A percentile compares a stretch with the other conserved stretches of the same genome.
Conservation (phyloP, 192 early-diverging fungal genomes). For the Helicostylum pulchrum region DNA sequence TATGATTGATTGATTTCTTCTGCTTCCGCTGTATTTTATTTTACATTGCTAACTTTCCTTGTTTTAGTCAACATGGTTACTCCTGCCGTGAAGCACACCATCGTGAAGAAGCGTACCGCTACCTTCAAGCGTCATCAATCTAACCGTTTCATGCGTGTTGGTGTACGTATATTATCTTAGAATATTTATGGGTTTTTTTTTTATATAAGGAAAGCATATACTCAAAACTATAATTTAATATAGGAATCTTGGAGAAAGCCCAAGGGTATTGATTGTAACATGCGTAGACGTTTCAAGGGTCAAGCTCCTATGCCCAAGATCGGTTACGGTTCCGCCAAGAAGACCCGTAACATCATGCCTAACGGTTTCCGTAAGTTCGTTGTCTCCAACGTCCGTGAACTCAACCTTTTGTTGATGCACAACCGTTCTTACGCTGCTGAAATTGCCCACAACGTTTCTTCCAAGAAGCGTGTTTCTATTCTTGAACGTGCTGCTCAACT, state of each 20-base stretch:
- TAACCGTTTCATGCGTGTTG: conserved; percentile 96
- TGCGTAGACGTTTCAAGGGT: conserved; percentile 98
- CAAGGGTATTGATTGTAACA: conserved; percentile 99
- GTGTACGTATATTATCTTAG: conserved; percentile 50
- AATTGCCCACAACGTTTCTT: conserved; percentile 96
- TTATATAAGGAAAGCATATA: background rate
- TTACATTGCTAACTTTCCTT: background rate
- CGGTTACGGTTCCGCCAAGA: conserved; percentile 97
- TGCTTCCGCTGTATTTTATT: background rate
- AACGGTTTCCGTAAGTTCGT: conserved; percentile 99
- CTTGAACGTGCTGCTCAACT: conserved; percentile 94
- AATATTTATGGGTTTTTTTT: background rate
- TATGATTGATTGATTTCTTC: background rate
- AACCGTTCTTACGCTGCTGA: conserved; percentile 99
- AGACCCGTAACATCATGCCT: conserved; percentile 95
- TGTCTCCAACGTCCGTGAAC: conserved; percentile 86
- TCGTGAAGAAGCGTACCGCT: conserved; percentile 99
- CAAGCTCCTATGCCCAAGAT: conserved; percentile 98
- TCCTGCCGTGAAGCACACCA: conserved; percentile 90
- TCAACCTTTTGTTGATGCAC: conserved; percentile 98
- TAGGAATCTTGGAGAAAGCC: conserved; percentile 99
- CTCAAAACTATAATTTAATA: background rate
- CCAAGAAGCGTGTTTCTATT: conserved; percentile 91
- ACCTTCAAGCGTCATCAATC: conserved; percentile 96
- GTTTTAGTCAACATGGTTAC: conserved; percentile 76